Evolutionary conservation across 106 monocot genomes (phyloP), one percentile per base, ranked within the genome.

Genomic region (Hemerocallis citrina): DNA sequence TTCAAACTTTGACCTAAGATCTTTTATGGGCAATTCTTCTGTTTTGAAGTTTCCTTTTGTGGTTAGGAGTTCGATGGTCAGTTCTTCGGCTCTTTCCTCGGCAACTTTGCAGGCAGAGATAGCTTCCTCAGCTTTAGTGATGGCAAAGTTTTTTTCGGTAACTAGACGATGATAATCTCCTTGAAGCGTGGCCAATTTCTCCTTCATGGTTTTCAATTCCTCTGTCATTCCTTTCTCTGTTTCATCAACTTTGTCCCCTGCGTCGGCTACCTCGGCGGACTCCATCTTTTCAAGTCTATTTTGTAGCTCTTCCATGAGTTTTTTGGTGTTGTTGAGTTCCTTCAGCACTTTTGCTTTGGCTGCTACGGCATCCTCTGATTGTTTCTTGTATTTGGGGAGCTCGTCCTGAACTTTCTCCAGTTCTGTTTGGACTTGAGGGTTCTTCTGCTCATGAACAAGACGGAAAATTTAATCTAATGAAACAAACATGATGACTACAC

Each of bases 221-320:
- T 72, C 48, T 17, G 75, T 72, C 31, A 67, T 57, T 12, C 42
- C 42, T 68, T 75, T 42, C 56, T 78, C 69, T 17, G 41, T 34
- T 55, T 62, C 78, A 16, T 70, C 74, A 6, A 80, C 72, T 11
- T 78, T 67, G 0, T 74, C 22, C 44, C 77, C 80, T 34, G 28
- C 66, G 32, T 73, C 80, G 12, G 64, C 57, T 38, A 76, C 79
- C 16, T 69, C 62, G 52, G 72, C 77, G 0, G 38, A 75, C 35
- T 69, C 60, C 11, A 69, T 68, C 55, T 77, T 81, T 69, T 78
- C 81, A 25, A 86, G 61, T 30, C 52, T 68, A 8, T 72, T 31
- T 38, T 67, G 69, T 1, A 86, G 57, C 56, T 86, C 81, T 69
- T 86, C 78, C 10, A 66, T 48, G 21, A 66, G 57, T 60, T 56